Evolutionary conservation across 2,329 filamentous ascomycete genomes (phyloP), one percentile per base, ranked within the genome.

Genomic region (Podosphaera xanthii): DNA sequence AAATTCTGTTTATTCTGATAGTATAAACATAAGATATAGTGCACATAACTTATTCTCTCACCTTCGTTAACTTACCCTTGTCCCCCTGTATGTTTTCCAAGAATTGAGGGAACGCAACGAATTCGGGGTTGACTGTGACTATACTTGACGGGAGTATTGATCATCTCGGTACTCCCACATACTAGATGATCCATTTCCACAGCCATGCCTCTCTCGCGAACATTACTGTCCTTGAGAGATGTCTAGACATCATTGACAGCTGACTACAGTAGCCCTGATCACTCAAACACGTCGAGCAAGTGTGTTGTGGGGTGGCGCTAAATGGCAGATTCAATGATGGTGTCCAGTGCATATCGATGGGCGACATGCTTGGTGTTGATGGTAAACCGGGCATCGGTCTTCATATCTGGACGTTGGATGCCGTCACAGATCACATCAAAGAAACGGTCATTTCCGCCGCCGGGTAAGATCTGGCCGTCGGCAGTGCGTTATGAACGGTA

Each of bases 121-220:
- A 94, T 81, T 2, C 81, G 79, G 0, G 90, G 88, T 64, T 78
- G 82, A 34, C 84, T 86, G 64, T 90, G 82, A 4, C 89, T 95
- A 70, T 89, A 94, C 70, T 98, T 98, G 61, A 98, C 83, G 0
- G 92, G 92, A 0, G 89, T 94, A 67, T 94, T 96, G 59, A 98
- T 84, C 68, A 98, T 74, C 71, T 89, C 90, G 63, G 98, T 84
- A 0, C 83, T 79, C 0, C 92, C 92, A 69, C 91, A 97, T 6
- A 77, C 75, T 4, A 80, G 80, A 68, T 98, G 92, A 0, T 95
- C 80, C 52, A 96, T 75, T 68, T 95, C 85, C 12, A 87, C 80
- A 0, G 98, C 85, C 92, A 98, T 98, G 61, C 83, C 79, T 60
- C 92, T 79, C 31, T 90, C 90, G 73, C 72, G 75, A 72, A 88